A percentile compares a stretch with the other conserved stretches of the same genome.
phyloP scores from a whole-genome alignment of 2,329 filamentous ascomycete genomes.

The Gaeumannomyces tritici region DNA sequence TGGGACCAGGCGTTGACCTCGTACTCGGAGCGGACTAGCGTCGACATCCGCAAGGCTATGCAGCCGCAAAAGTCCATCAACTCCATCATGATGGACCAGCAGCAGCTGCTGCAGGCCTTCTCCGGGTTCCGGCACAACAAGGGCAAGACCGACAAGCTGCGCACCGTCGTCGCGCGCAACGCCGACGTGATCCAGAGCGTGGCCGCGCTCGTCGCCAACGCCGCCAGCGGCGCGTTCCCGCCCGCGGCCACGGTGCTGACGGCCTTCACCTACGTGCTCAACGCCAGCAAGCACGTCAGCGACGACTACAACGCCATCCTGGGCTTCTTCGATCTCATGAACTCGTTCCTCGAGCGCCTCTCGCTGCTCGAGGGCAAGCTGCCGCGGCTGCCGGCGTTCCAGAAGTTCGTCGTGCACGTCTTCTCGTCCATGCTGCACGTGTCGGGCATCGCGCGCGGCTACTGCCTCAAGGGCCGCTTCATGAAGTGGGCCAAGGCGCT shows the following conservation, averaged over 20 bases:
- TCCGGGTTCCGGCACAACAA: slow-evolving; percentile 23
- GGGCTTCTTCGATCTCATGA: slow-evolving; percentile 23
- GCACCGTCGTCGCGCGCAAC: slow-evolving; percentile 18
- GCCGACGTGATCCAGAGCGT: slow-evolving; percentile 19
- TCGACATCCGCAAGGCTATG: neutral
- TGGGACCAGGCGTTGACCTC: neutral
- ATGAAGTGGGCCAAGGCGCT: slow-evolving; percentile 8
- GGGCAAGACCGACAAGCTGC: slow-evolving; percentile 21
- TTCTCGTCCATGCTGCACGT: slow-evolving; percentile 9
- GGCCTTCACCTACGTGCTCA: slow-evolving; percentile 21
- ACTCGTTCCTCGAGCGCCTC: slow-evolving; percentile 7
- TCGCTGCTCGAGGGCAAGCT: slow-evolving; percentile 6
- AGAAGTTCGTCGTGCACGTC: slow-evolving; percentile 5
- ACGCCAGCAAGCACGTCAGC: slow-evolving; percentile 17
- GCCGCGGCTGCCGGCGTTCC: slow-evolving; percentile 4
- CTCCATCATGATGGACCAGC: neutral
- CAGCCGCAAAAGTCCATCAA: slow-evolving; percentile 14
- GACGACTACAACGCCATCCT: slow-evolving; percentile 27
- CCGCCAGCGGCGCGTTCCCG: slow-evolving; percentile 20
- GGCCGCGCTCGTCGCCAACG: slow-evolving; percentile 18
- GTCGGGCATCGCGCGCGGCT: slow-evolving; percentile 5
- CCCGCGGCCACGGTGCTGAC: slow-evolving; percentile 22
- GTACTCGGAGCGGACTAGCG: neutral
- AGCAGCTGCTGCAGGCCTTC: slow-evolving; percentile 11
- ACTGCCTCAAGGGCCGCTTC: slow-evolving; percentile 5